A percentile compares a stretch with the other conserved stretches of the same genome.
phyloP scores from a whole-genome alignment of 2,329 filamentous ascomycete species.

The Aspergillus cejpii region DNA sequence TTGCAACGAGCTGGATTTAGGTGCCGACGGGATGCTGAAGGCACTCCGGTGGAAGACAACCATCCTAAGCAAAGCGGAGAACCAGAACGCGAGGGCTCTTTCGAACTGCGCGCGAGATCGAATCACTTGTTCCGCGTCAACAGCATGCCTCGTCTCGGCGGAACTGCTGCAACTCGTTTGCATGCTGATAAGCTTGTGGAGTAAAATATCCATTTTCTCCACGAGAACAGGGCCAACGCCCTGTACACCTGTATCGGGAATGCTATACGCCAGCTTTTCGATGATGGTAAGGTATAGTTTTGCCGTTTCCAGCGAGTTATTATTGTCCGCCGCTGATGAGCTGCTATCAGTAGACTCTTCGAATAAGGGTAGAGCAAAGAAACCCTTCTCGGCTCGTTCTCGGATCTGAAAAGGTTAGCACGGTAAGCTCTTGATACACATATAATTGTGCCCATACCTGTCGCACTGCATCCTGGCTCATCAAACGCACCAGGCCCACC shows the following conservation, averaged over 20 bases:
- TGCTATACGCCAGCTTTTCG: constrained; percentile 35
- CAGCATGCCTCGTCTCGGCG: constrained; percentile 12
- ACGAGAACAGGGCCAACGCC: constrained; percentile 30
- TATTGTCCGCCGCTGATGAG: constrained; percentile 8
- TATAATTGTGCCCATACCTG: constrained; percentile 24
- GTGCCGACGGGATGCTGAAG: constrained; percentile 23
- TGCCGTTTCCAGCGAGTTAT: constrained; percentile 26
- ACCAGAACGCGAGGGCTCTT: constrained; percentile 35
- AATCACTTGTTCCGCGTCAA: constrained; percentile 10
- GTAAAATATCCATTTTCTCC: constrained; percentile 37
- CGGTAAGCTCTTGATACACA: constrained; percentile 1
- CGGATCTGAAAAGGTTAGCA: constrained; percentile 29
- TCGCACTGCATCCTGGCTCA: constrained; percentile 34
- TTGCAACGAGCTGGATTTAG: constrained; percentile 23
- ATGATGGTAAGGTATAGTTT: constrained; percentile 36
- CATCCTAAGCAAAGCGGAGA: constrained; percentile 38
- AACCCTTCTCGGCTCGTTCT: constrained; percentile 37
- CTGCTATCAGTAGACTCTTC: constrained; percentile 18
- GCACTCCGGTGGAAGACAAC: constrained; percentile 37
- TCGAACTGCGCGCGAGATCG: constrained; percentile 23
- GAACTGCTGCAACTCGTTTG: constrained; percentile 22
- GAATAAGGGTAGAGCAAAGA: constrained; percentile 33
- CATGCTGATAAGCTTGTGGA: constrained; percentile 33
- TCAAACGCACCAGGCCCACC: constrained; percentile 36
- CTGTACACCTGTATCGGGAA: constrained; percentile 30